Conservation (phyloP, 2,329 filamentous ascomycete species). For the Cladosporium cucumerinum region DNA sequence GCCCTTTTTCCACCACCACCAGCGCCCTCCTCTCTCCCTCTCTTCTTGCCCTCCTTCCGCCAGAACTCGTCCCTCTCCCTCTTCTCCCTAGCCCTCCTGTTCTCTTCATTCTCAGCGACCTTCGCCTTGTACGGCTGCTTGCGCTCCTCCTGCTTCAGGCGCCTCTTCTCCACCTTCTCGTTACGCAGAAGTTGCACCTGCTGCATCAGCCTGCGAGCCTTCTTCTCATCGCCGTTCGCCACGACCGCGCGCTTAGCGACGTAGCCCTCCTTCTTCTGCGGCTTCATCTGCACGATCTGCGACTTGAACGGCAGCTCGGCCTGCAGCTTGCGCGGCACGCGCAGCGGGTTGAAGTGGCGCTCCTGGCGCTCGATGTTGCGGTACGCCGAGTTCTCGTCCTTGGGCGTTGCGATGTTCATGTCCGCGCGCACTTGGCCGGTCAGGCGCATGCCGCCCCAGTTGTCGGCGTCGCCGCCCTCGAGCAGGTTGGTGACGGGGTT, state of each 20-base stretch:
- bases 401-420: slow-evolving; percentile 70
- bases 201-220: slow-evolving; percentile 83
- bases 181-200: slow-evolving; percentile 88
- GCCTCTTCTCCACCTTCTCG: slow-evolving; percentile 81
- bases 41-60: slow-evolving; percentile 82
- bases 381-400: slow-evolving; percentile 82
- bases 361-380: slow-evolving; percentile 55
- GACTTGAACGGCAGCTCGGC: slow-evolving; percentile 87
- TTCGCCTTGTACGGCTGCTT: slow-evolving; percentile 76
- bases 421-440: slow-evolving; percentile 86
- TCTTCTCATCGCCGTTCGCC: slow-evolving; percentile 75
- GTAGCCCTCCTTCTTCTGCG: slow-evolving; percentile 80
- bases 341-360: slow-evolving; percentile 57
- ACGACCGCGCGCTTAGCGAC: slow-evolving; percentile 95
- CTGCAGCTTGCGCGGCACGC: slow-evolving; percentile 74
- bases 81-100: slow-evolving; percentile 82
- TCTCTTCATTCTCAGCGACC: slow-evolving; percentile 77
- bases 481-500: slow-evolving; percentile 93
- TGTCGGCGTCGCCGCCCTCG: slow-evolving; percentile 48
- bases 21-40: slow-evolving; percentile 53
- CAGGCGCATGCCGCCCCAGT: slow-evolving; percentile 88
- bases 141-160: slow-evolving; percentile 83
- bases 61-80: slow-evolving; percentile 90
- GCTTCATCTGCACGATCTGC: slow-evolving; percentile 78
- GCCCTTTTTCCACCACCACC: slow-evolving; percentile 35